Percentiles rank a stretch among this genome's conserved stretches.
Conservation (phyloP, 1,284 basidiomycete genomes). For the Microbotryum scabiosae region DNA sequence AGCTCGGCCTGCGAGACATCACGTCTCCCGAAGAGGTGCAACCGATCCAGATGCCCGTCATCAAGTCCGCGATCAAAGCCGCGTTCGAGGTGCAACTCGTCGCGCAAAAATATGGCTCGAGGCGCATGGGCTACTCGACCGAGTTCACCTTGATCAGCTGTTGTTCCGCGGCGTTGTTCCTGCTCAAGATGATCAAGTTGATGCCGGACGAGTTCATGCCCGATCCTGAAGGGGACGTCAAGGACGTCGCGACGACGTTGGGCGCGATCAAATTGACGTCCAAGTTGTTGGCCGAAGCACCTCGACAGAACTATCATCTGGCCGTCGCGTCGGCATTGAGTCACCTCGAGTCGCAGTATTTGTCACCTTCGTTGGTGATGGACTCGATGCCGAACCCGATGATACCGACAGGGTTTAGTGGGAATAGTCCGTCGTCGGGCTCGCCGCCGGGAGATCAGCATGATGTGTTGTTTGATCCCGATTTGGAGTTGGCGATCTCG, state of each 20-base stretch:
- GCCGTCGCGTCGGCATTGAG: constrained; percentile 18
- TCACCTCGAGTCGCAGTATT: constrained; percentile 16
- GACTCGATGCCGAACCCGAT: not conserved
- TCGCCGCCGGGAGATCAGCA: too few relatives aligned
- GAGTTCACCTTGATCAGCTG: constrained; percentile 24
- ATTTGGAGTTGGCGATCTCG: too few relatives aligned
- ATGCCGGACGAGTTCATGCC: constrained; percentile 16
- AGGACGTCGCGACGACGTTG: constrained; percentile 9
- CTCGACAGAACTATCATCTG: constrained; percentile 10
- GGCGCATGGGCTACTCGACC: constrained; percentile 14
- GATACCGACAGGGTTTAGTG: too few relatives aligned
- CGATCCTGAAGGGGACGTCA: not conserved
- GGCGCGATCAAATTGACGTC: constrained; percentile 13
- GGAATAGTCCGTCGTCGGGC: too few relatives aligned
- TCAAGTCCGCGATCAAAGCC: constrained; percentile 18
- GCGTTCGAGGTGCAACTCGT: constrained; percentile 15
- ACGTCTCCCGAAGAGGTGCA: constrained; percentile 18
- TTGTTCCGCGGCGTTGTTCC: constrained; percentile 24
- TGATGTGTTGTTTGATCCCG: too few relatives aligned
- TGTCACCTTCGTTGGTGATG: constrained; percentile 38
- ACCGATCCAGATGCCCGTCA: constrained; percentile 14
- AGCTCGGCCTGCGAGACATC: constrained; percentile 22
- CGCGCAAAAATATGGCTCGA: constrained; percentile 1
- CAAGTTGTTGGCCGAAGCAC: constrained; percentile 12
- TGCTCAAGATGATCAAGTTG: constrained; percentile 31